Evolutionary conservation across 192 early-diverging fungal genomes (phyloP), one percentile per base, ranked within the genome.

Genomic region (Entophlyctis luteolus): DNA sequence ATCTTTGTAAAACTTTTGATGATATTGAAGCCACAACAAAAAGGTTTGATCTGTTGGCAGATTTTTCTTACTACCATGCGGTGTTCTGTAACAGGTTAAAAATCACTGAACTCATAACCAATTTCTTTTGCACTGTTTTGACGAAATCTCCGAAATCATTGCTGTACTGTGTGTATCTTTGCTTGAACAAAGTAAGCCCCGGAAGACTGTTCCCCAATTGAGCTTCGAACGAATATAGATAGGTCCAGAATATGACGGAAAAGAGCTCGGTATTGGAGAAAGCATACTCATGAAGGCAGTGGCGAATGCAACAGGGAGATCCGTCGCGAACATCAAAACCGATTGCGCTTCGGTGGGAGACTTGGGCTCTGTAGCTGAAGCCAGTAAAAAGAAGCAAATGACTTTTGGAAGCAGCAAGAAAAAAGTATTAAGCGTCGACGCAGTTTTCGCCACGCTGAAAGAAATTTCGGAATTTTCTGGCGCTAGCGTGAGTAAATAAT

Each of bases 181-280:
- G 95, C 67, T 81, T 98, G 31, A 93, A 93, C 73, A 86, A 87
- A 77, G 91, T 93, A 74, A 49, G 37, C 27, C n/a, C n/a, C n/a
- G n/a, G n/a, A n/a, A n/a, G n/a, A n/a, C n/a, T n/a, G n/a, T n/a
- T n/a, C n/a, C n/a, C n/a, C n/a, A n/a, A n/a, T n/a, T n/a, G n/a
- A n/a, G n/a, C n/a, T n/a, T n/a, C n/a, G n/a, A n/a, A n/a, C n/a
- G n/a, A n/a, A 12, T 42, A 3, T 63, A 93, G 90, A 74, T 89
- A 70, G 83, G 90, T 62, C 95, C 97, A 0, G 94, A 99, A 63
- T 93, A 96, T 71, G 93, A 97, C 77, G 92, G 91, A 28, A 79
- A 95, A 27, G 98, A 99, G 77, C 78, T 99, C 25, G 96, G 96
- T 4, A 88, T 99, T 57, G 97, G 97, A 33, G 95, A 98, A 67